Conservation (phyloP, 495 filamentous ascomycete genomes). For the Cetradonia linearis region DNA sequence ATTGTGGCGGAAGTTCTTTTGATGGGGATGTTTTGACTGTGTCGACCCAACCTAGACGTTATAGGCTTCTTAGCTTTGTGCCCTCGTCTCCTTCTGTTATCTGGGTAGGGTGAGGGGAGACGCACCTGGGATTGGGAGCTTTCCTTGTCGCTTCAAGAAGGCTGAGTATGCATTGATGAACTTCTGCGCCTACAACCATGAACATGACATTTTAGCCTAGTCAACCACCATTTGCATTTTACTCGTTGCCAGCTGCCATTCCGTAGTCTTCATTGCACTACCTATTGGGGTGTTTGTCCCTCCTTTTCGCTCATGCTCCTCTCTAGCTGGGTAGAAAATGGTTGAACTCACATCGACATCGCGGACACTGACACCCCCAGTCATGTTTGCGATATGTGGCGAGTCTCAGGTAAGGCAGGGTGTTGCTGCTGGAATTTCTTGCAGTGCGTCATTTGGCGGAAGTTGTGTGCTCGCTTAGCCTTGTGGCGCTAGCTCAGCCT, state of each 20-base stretch:
- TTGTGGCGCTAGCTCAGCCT: conserved; percentile 12
- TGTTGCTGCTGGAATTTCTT: conserved; percentile 4
- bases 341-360: conserved; percentile 74
- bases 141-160: conserved; percentile 98
- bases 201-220: neutral
- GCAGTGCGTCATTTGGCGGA: conserved; percentile 3
- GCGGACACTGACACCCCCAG: conserved; percentile 64
- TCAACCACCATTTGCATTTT: conserved; percentile 25
- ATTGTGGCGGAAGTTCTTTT: conserved; percentile 96
- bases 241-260: neutral
- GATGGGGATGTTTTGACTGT: conserved; percentile 94
- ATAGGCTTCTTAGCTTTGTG: neutral
- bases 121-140: conserved; percentile 88
- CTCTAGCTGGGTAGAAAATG: conserved; percentile 23
- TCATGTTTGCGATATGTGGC: conserved; percentile 58
- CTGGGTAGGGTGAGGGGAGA: conserved; percentile 5
- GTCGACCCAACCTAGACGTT: conserved; percentile 77
- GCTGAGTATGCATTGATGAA: conserved; percentile 90
- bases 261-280: neutral
- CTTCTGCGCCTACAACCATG: conserved; percentile 64
- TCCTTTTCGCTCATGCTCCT: neutral
- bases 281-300: neutral
- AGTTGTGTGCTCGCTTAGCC: conserved; percentile 9
- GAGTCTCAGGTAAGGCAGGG: conserved; percentile 5
- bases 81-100: neutral